Base-by-base conservation (phyloP, 108 stramenopile genomes). In the Pseudonitzschia delicatissima region DNA sequence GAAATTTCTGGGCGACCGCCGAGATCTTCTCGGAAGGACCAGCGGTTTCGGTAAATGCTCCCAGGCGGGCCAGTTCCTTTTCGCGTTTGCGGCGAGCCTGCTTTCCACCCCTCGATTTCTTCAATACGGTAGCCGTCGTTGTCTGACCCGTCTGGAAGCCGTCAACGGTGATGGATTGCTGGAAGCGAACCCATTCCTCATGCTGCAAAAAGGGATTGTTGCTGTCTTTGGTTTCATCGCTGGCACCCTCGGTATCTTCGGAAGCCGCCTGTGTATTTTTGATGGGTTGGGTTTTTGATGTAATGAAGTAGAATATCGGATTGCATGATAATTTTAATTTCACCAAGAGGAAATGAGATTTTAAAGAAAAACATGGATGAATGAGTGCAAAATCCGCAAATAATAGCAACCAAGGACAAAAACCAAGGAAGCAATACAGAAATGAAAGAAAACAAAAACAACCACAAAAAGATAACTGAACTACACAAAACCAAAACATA, bases 131-230 rank as follows among this genome's bases (percentile, higher is more conserved):
- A 3, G 63, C 79, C 5, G 67, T 75, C 0, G 79, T 84, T 4
- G 70, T 61, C 69, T 92, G 91, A 34, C 91, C 91, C 3, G 91
- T 92, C 72, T 92, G 82, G 51, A 92, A 89, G 31, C 91, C 91
- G 12, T 83, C 67, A 4, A 92, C 88, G 17, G 81, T 33, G 63
- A 92, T 92, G 63, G 88, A 87, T 59, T 82, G 78, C 70, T 92
- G 91, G 53, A 92, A 92, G 66, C 89, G 75, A 28, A 92, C 86
- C 91, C 91, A 92, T 63, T 85, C 76, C 60, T 84, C 74, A 57
- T 89, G 91, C 58, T 88, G 87, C 28, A 76, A 58, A 47, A 76
- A 76, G 18, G 74, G 74, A 48, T 62, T 48, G 47, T 48, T 48
- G 7, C 2, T 21, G 2, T 48, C 47, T 18, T 6, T 11, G 37